Evolutionary conservation across 495 filamentous ascomycete species (phyloP), one percentile per base, ranked within the genome.

Genomic region (Penicillium argentinense): DNA sequence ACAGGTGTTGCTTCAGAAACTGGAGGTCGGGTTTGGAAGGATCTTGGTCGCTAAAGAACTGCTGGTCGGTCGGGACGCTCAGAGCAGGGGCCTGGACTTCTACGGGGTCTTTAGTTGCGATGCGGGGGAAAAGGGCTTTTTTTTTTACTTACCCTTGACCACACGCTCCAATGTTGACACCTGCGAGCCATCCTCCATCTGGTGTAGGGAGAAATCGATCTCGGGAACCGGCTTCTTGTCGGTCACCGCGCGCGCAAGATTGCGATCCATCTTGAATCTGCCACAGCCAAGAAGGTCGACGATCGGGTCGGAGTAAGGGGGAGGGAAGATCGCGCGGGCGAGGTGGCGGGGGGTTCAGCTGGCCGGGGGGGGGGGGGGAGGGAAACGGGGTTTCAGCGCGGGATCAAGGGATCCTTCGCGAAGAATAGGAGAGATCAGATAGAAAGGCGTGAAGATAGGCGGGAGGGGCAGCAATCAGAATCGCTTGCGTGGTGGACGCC

Each of bases 1-100:
- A 97, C 67, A 98, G 90, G 66, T 98, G 93, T 65, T 97, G 89
- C 75, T 97, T 98, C 47, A 98, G 82, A 62, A 92, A 98, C 62
- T 84, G 79, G 36, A 98, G 82, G 62, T 97, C 86, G 29, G 93
- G 93, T 73, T 97, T 97, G 54, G 78, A 79, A 23, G 82, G 85
- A 61, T 96, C 87, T 23, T 91, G 81, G 28, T 88, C 84, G 50
- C 88, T 84, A 57, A 74, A 76, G 59, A 89, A 86, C 63, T 84
- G 84, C 37, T 96, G 85, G 66, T 97, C 85, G 30, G 85, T 85
- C 13, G 93, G 93, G 53, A 86, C 87, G 62, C 84, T 85, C 71
- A 95, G 88, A 54, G 93, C 93, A 21, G 93, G 93, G 54, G 93
- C 93, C 81, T 98, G 93, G 42, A 96, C 91, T 73, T 96, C 91